Conservation (phyloP, 441 rosid species). For the Corymbia calophylla region DNA sequence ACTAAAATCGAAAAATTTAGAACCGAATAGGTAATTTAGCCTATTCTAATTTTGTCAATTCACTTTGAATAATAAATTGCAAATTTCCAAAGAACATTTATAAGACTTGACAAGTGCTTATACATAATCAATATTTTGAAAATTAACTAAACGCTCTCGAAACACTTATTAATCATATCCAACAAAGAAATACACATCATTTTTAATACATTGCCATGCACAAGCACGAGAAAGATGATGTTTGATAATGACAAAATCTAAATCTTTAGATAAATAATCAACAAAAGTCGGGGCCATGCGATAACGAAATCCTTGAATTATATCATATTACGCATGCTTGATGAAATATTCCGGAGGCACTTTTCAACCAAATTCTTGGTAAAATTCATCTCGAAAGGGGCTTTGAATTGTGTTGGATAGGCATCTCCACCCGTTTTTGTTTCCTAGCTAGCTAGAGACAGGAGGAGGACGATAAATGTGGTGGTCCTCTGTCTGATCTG, state of each 20-base stretch:
- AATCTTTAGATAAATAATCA: background rate
- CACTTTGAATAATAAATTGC: too few species aligned
- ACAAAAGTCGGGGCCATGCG: background rate
- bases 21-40: too few species aligned
- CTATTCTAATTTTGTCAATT: too few species aligned
- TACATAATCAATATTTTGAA: too few species aligned
- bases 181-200: too few species aligned
- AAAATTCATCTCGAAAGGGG: background rate
- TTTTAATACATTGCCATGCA: too few species aligned
- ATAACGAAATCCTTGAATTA: background rate
- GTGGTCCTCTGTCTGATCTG: background rate
- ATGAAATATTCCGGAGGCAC: background rate
- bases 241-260: background rate
- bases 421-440: background rate
- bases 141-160: too few species aligned
- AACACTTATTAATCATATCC: too few species aligned
- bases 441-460: background rate
- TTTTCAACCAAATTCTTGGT: background rate
- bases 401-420: background rate
- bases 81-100: too few species aligned
- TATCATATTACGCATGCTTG: background rate
- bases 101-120: too few species aligned
- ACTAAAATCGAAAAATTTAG: too few species aligned
- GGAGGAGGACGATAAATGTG: background rate
- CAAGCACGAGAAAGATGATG: fast-evolving